A percentile compares a stretch with the other conserved stretches of the same genome.
Conservation (phyloP, 78 protist species). For the Polysphondylium violaceum region DNA sequence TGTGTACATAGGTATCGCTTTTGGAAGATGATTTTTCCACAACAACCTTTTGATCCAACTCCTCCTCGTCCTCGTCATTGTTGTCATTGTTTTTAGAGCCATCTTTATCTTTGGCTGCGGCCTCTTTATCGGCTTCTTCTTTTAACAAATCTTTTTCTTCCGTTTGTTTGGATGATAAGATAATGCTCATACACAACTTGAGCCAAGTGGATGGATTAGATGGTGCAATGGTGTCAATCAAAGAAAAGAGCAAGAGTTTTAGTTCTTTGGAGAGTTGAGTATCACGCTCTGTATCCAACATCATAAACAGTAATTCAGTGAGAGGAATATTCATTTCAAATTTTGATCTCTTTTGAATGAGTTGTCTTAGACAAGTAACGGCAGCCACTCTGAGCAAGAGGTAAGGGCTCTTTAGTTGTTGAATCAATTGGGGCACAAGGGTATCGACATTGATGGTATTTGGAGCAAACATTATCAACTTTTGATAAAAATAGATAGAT, state of each 20-base stretch:
- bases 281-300: slow-evolving; percentile 78
- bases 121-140: neutral
- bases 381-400: slow-evolving; percentile 59
- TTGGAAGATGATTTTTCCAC: slow-evolving; percentile 1
- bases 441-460: slow-evolving; percentile 19
- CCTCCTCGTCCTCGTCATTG: slow-evolving; percentile 50
- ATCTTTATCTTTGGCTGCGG: neutral
- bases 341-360: slow-evolving; percentile 46
- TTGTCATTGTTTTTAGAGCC: neutral
- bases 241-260: slow-evolving; percentile 28
- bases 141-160: neutral
- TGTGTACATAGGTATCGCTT: slow-evolving; percentile 47
- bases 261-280: slow-evolving; percentile 53
- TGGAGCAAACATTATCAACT: slow-evolving; percentile 70
- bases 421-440: slow-evolving; percentile 8
- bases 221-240: slow-evolving; percentile 58
- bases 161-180: slow-evolving; percentile 53
- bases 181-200: slow-evolving; percentile 58
- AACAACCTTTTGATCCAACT: slow-evolving; percentile 27
- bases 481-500: slow-evolving; percentile 57
- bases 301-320: slow-evolving; percentile 59
- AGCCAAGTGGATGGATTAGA: slow-evolving; percentile 74
- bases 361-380: slow-evolving; percentile 74
- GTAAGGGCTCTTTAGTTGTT: slow-evolving; percentile 46
- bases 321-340: slow-evolving; percentile 37